A percentile compares a stretch with the other conserved stretches of the same genome.
Conservation (phyloP, 2,329 filamentous ascomycete species). For the Pestalotiopsis sp. region DNA sequence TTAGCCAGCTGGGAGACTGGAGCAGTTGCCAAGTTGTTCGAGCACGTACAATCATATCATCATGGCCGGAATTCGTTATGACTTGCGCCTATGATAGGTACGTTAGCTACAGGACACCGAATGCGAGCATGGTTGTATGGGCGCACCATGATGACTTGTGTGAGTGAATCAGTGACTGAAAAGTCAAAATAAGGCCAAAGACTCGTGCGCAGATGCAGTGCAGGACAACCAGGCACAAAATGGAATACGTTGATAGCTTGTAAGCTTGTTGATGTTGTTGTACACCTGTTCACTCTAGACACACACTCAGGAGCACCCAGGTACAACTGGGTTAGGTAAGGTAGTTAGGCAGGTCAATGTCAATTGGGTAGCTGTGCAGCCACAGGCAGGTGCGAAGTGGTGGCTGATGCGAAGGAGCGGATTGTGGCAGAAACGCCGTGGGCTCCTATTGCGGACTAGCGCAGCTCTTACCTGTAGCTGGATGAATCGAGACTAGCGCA, state of each 20-base stretch:
- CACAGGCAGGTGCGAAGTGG: neutral
- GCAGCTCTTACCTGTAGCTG: neutral
- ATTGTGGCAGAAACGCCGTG: neutral
- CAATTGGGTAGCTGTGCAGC: neutral
- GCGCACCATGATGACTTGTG: neutral
- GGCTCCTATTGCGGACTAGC: neutral
- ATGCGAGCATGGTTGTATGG: neutral
- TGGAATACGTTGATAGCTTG: neutral
- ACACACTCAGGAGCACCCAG: conserved; percentile 1
- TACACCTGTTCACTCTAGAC: conserved; percentile 6
- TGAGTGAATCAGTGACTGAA: neutral
- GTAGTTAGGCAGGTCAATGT: neutral
- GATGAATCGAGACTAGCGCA: neutral
- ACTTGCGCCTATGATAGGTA: conserved; percentile 57
- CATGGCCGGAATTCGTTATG: conserved; percentile 85
- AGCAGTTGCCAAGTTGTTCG: neutral
- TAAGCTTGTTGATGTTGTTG: conserved; percentile 6
- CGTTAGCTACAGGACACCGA: conserved; percentile 1
- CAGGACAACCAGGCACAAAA: neutral
- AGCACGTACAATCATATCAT: conserved; percentile 93
- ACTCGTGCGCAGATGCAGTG: neutral
- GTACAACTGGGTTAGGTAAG: neutral
- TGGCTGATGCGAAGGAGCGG: too few species aligned
- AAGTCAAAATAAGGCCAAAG: neutral
- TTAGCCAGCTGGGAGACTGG: conserved; percentile 18